Conservation (phyloP, 495 filamentous ascomycete genomes). For the Apodospora peruviana region DNA sequence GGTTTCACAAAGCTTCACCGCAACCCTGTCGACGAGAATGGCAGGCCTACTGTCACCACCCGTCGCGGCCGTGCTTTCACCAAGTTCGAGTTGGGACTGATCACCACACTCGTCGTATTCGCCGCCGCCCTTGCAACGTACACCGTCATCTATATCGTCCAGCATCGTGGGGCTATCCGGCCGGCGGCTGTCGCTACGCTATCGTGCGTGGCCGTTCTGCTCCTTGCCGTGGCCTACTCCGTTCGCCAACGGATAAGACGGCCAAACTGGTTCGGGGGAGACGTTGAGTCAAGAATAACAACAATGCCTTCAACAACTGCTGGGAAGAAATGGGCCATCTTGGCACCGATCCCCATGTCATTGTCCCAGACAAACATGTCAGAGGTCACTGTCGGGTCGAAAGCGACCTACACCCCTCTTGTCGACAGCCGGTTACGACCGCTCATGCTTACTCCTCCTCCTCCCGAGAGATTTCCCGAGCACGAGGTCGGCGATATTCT, state of each 20-base stretch:
- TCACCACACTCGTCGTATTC: conserved; percentile 1
- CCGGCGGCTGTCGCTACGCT: conserved; percentile 3
- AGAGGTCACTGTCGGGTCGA: conserved; percentile 1
- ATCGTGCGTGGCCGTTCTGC: neutral
- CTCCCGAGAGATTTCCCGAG: too few species aligned
- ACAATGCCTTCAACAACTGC: neutral
- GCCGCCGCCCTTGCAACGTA: neutral
- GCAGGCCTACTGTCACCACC: neutral
- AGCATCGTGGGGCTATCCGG: conserved; percentile 1
- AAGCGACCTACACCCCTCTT: conserved; percentile 1
- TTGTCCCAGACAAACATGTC: neutral
- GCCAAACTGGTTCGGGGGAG: neutral
- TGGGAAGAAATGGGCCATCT: conserved; percentile 2
- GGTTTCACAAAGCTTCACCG: neutral
- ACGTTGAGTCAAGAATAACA: neutral
- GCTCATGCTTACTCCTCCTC: too few species aligned
- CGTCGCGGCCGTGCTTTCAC: neutral
- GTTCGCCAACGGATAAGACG: neutral
- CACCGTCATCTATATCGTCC: conserved; percentile 6
- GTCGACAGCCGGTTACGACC: neutral
- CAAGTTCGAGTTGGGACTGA: conserved; percentile 2
- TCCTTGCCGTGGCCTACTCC: neutral
- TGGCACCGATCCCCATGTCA: neutral
- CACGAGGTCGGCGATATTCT: too few species aligned
- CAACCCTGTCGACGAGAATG: neutral